A percentile compares a stretch with the other conserved stretches of the same genome.
These are phyloP conservation scores for Tremella yokohamensis DNA, from an alignment of 768 basidiomycete species.

Conservation along the genomic window DNA sequence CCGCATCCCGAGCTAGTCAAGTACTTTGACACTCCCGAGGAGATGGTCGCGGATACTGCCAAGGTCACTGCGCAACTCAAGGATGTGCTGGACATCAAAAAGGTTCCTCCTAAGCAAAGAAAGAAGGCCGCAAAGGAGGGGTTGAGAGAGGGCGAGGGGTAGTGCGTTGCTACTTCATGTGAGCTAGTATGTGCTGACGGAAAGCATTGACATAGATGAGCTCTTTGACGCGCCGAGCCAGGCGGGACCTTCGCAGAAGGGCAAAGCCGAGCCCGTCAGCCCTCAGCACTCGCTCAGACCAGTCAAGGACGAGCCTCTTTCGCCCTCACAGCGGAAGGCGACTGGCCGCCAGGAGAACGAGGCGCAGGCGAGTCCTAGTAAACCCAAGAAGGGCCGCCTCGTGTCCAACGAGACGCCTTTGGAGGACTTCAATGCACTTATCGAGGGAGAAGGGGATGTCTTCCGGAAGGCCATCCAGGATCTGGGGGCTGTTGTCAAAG, in stretches of 20 bases:
- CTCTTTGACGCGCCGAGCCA: constrained; percentile 56
- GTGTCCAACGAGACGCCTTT: constrained; percentile 72
- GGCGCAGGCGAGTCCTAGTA: constrained; percentile 46
- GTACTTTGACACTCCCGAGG: constrained; percentile 74
- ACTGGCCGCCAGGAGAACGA: not conserved
- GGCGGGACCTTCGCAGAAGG: constrained; percentile 20
- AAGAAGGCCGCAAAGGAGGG: constrained; percentile 52
- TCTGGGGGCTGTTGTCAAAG: constrained; percentile 65
- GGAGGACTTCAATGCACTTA: constrained; percentile 69
- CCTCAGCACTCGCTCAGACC: constrained; percentile 16
- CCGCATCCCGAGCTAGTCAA: constrained; percentile 79
- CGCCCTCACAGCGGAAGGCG: not conserved
- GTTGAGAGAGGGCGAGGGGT: constrained; percentile 54
- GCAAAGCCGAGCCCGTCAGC: constrained; percentile 20
- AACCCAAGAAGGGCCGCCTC: constrained; percentile 60
- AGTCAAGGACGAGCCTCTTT: constrained; percentile 45
- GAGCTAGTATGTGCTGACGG: not conserved
- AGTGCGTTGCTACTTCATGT: constrained; percentile 23
- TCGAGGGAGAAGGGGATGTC: constrained; percentile 65
- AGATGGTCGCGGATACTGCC: constrained; percentile 62
- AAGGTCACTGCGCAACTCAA: constrained; percentile 63
- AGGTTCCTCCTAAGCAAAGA: constrained; percentile 62
- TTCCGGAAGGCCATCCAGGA: constrained; percentile 75
- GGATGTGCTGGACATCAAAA: constrained; percentile 68
- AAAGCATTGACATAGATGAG: constrained; percentile 46